Percentiles rank a stretch among this genome's conserved stretches.
Conservation (phyloP, 2,329 filamentous ascomycete genomes). For the Aspergillus tanneri region DNA sequence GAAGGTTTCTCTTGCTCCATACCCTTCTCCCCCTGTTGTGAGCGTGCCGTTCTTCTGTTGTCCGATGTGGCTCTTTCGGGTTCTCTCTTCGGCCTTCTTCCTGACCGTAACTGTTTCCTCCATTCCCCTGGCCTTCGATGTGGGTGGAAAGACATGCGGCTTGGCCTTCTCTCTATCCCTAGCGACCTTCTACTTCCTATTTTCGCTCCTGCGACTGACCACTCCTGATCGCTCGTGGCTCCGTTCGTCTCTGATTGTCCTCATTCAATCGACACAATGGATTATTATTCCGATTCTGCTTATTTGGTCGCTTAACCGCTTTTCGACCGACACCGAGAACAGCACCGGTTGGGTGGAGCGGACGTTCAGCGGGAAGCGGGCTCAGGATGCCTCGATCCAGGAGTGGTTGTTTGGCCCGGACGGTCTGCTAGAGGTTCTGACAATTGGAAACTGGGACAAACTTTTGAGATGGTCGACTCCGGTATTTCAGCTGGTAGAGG, state of each 20-base stretch:
- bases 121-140: slow-evolving; percentile 96
- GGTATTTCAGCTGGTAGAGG: slow-evolving; percentile 89
- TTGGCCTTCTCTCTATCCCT: slow-evolving; percentile 89
- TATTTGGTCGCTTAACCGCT: slow-evolving; percentile 94
- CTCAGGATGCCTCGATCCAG: slow-evolving; percentile 63
- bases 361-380: slow-evolving; percentile 67
- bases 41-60: slow-evolving; percentile 11
- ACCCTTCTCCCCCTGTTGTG: background rate
- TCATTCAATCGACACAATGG: slow-evolving; percentile 78
- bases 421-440: slow-evolving; percentile 74
- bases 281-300: slow-evolving; percentile 79
- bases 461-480: slow-evolving; percentile 86
- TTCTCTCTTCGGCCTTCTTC: slow-evolving; percentile 78
- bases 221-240: slow-evolving; percentile 77
- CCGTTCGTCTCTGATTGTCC: slow-evolving; percentile 66
- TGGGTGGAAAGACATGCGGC: slow-evolving; percentile 90
- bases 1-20: background rate
- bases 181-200: slow-evolving; percentile 85
- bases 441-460: slow-evolving; percentile 86
- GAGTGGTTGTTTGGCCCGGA: slow-evolving; percentile 89
- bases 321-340: slow-evolving; percentile 79
- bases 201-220: slow-evolving; percentile 74
- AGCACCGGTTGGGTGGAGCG: slow-evolving; percentile 74
- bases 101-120: slow-evolving; percentile 90
- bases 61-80: slow-evolving; percentile 79